These are phyloP conservation scores for Novymonas esmeraldas DNA, from an alignment of 208 protist species.

Conservation along the genomic window DNA sequence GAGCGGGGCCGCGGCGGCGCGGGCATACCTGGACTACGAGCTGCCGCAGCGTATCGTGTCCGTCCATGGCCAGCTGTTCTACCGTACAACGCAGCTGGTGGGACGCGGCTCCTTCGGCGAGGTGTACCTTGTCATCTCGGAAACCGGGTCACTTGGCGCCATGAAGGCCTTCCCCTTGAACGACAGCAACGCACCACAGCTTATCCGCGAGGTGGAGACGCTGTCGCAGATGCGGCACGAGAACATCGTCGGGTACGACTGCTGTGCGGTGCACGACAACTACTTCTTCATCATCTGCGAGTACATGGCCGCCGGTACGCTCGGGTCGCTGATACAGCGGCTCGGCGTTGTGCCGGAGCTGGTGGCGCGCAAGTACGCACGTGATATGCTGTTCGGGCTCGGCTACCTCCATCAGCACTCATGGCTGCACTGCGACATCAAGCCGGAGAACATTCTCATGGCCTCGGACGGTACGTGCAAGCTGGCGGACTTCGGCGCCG, in stretches of 20 bases:
- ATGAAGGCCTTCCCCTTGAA: constrained; percentile 62
- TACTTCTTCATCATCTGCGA: constrained; percentile 85
- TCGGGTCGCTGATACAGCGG: constrained; percentile 63
- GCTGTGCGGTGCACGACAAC: constrained; percentile 61
- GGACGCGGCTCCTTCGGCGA: constrained; percentile 65
- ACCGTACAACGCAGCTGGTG: constrained; percentile 48
- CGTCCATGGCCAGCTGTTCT: constrained; percentile 49
- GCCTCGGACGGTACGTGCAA: constrained; percentile 79
- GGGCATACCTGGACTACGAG: constrained; percentile 3
- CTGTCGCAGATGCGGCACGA: constrained; percentile 78
- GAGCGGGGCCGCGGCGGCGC: not conserved
- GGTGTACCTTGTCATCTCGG: constrained; percentile 68
- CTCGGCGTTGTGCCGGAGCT: constrained; percentile 41
- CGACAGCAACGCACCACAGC: constrained; percentile 25
- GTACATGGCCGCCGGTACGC: constrained; percentile 79
- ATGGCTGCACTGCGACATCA: constrained; percentile 92
- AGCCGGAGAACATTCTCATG: constrained; percentile 92
- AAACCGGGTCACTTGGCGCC: constrained; percentile 68
- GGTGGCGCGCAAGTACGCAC: constrained; percentile 55
- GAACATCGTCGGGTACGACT: constrained; percentile 96
- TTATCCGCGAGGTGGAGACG: constrained; percentile 72
- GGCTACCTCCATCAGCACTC: constrained; percentile 81
- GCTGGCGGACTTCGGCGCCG: constrained; percentile 89
- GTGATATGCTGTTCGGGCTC: constrained; percentile 75
- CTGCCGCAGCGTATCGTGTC: constrained; percentile 38